These are phyloP conservation scores for Cornus kousa DNA, from an alignment of 148 eudicot species.

Conservation along the genomic window DNA sequence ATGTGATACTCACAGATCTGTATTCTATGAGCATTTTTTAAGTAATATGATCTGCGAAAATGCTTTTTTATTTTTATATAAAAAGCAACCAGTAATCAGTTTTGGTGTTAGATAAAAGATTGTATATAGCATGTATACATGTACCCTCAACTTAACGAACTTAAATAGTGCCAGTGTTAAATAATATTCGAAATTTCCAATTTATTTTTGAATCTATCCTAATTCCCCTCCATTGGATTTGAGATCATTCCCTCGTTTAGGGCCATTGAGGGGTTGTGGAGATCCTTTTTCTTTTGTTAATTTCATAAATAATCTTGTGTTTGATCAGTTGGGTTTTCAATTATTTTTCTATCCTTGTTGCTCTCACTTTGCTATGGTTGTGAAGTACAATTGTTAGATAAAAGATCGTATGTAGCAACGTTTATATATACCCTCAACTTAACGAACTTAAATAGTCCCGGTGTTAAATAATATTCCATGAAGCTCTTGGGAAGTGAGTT, in stretches of 20 bases:
- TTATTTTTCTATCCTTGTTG: not conserved
- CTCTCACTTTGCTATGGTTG: not conserved
- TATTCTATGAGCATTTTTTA: not conserved
- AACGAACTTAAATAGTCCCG: too few relatives aligned
- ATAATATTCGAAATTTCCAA: not conserved
- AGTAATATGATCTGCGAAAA: not conserved
- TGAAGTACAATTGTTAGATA: too few relatives aligned
- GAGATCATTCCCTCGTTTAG: not conserved
- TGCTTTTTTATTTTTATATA: not conserved
- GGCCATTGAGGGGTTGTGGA: not conserved
- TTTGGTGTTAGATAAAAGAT: too few relatives aligned
- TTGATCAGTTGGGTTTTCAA: not conserved
- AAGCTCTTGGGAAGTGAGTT: constrained; percentile 79
- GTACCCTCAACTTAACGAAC: not conserved
- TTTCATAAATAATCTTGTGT: not conserved
- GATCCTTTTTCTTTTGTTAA: constrained; percentile 1
- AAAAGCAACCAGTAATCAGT: not conserved
- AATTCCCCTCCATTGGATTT: not conserved
- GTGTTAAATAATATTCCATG: constrained; percentile 26
- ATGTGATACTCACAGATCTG: not conserved
- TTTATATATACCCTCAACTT: too few relatives aligned
- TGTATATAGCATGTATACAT: not conserved
- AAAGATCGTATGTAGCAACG: too few relatives aligned
- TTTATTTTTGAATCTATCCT: not conserved
- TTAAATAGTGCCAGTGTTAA: not conserved